Evolutionary conservation across 73 alveolate species (phyloP), one percentile per base, ranked within the genome.

Genomic region (Symbiodinium natans): DNA sequence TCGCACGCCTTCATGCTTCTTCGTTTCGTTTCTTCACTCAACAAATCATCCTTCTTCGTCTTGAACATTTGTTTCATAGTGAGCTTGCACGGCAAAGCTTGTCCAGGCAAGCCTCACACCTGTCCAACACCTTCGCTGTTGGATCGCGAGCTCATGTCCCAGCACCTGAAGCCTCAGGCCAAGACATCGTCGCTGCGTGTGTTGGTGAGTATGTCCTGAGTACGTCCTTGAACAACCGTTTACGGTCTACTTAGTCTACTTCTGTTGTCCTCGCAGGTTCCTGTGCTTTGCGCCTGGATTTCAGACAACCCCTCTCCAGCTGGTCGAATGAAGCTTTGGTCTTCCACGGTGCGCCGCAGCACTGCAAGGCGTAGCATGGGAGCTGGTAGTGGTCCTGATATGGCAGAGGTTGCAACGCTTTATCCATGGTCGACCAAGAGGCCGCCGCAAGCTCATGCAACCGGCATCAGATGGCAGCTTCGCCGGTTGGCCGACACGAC

Each of bases 121-220:
- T 89, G 95, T 40, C 95, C 95, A 9, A 39, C 41, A 21, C 86
- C 80, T 27, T 89, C 95, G 13, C 43, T 89, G 4, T n/a, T 48
- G 48, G 95, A 89, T 36, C 85, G 95, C 13, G 87, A 89, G 46
- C 41, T 89, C 40, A 89, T 89, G 87, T 38, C 86, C 27, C 75
- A 83, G 95, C 95, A 89, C 74, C 34, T 89, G 95, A 89, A 68
- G 31, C 86, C 95, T 3, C 95, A 89, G 95, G 95, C 94, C 74
- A 11, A 19, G 46, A 33, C 40, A 31, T 13, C 25, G 92, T 46
- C 13, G 59, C 59, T 46, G 59, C 13, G 59, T 13, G 13, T 6
- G 13, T 13, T 13, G 6, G 59, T 9, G 59, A 46, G 59, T 46
- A 46, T 13, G 21, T 46, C n/a, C n/a, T n/a, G n/a, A n/a, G n/a